Evolutionary conservation across 352 stramenopile species (phyloP), one percentile per base, ranked within the genome.

Genomic region (Phytophthora brassicae): DNA sequence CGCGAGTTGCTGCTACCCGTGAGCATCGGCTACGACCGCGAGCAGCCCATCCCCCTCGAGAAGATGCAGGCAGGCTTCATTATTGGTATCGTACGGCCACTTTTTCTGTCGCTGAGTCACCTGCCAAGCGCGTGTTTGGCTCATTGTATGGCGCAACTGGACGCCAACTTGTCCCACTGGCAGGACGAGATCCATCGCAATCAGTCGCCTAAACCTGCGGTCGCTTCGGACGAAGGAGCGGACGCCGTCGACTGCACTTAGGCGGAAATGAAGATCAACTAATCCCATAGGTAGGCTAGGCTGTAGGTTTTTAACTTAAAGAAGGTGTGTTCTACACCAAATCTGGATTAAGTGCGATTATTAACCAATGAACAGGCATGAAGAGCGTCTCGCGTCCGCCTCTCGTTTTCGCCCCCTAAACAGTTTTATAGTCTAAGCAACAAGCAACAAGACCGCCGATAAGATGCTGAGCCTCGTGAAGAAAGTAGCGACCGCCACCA

Each of bases 11-110:
- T 87, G 23, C 57, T 98, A 14, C 75, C 86, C 3, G 72, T 97
- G 28, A 97, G 80, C 64, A 89, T 96, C 20, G 90, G 96, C 29
- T 97, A 89, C 66, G 90, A 98, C 64, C 84, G 91, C 13, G 67
- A 95, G 22, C 88, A 90, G 47, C 84, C 88, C 17, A 96, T 95
- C 31, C 81, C 82, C 12, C 63, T 96, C 14, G 76, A 91, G 48
- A 95, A 97, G 62, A 90, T 90, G 66, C 94, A 98, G 72, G 78
- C 95, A 6, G 89, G 89, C 46, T 98, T 98, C 62, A 97, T 98
- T 57, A 89, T 97, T 33, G 94, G 92, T 51, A 94, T 98, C 35
- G 90, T 96, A 14, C 73, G 80, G 2, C 90, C 90, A 20, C 72
- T 93, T 8, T 93, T 93, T 59, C 42, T 78, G 16, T 76, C 70